A percentile compares a stretch with the other conserved stretches of the same genome.
phyloP scores from a whole-genome alignment of 2,329 filamentous ascomycete genomes.

The Fusarium xylarioides region DNA sequence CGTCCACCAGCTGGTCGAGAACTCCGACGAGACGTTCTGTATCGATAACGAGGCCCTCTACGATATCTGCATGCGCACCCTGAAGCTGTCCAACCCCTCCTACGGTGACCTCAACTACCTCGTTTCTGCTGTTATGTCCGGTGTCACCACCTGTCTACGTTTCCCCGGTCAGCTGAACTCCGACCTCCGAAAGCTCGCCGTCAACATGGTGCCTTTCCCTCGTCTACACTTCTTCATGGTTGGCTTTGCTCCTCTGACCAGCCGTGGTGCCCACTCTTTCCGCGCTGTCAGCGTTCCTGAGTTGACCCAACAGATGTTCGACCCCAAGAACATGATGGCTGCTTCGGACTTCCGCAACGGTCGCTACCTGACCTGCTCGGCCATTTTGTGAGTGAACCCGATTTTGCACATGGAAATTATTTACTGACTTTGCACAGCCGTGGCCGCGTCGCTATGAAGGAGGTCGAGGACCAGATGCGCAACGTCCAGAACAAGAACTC shows the following conservation, averaged over 20 bases:
- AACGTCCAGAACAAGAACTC: conserved; percentile 99
- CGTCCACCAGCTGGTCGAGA: conserved; percentile 98
- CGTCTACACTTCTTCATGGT: conserved; percentile 99
- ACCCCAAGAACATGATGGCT: conserved; percentile 99
- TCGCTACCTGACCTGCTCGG: conserved; percentile 98
- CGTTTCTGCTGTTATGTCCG: conserved; percentile 99
- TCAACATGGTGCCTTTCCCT: conserved; percentile 99
- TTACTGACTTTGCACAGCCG: conserved; percentile 65
- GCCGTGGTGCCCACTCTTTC: conserved; percentile 86
- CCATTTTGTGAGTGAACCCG: conserved; percentile 79
- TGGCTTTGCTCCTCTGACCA: conserved; percentile 97
- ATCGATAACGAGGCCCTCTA: conserved; percentile 99
- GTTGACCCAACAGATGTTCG: conserved; percentile 99
- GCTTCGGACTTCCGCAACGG: conserved; percentile 99
- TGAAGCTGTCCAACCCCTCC: conserved; percentile 98
- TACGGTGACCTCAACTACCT: conserved; percentile 99
- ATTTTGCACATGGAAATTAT: background rate
- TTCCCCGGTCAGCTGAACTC: conserved; percentile 99
- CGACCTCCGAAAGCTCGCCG: conserved; percentile 97
- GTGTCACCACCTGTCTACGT: conserved; percentile 97
- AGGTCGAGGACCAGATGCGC: conserved; percentile 99
- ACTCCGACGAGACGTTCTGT: conserved; percentile 99
- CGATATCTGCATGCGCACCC: conserved; percentile 99
- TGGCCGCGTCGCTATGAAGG: conserved; percentile 99
- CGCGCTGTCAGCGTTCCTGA: conserved; percentile 97